Evolutionary conservation across 805 yeast genomes (phyloP), one percentile per base, ranked within the genome.

Genomic region (Barnettozyma californica): DNA sequence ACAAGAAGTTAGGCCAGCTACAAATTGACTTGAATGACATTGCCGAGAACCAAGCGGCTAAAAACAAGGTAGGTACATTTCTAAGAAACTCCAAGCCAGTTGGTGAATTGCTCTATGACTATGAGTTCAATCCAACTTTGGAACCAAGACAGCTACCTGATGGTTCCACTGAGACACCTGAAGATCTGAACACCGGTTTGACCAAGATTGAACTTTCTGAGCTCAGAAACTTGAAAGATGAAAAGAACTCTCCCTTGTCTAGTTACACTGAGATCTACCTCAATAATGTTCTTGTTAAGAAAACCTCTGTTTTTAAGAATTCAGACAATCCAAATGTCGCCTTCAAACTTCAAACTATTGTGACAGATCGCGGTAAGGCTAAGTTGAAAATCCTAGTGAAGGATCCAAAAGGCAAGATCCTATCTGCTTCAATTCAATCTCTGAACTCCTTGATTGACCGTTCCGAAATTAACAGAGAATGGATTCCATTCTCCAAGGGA

Each of bases 131-230:
- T 75, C 94, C 95, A 37, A 83, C 94, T 13, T 68, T 89, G 52
- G 70, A 69, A 50, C 62, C 69, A 73, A 79, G 68, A 73, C 80
- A 49, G 66, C 73, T 56, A 69, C 78, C 87, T 3, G 96, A 89
- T 66, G 97, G 97, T 44, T 83, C 91, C 2, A 73, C 77, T 46
- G 83, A 81, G 55, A 89, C 95, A 43, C 87, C 95, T 41, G 96
- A 96, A 41, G 97, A 89, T 55, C 78, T 88, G 64, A 92, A 92
- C 68, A 89, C 97, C 14, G 99, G 99, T 75, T 83, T 95, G 58
- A 80, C 84, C 19, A 76, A 82, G 59, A 69, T 92, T 56, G 84
- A 82, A 51, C 67, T 87, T 43, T 62, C 71, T 27, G 86, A 81
- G 56, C 84, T 86, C 23, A 80, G 88, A 68, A 78, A 54, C 40